phyloP scores from a whole-genome alignment of 2,329 filamentous ascomycete genomes.

The Diaporthe humulicola region DNA sequence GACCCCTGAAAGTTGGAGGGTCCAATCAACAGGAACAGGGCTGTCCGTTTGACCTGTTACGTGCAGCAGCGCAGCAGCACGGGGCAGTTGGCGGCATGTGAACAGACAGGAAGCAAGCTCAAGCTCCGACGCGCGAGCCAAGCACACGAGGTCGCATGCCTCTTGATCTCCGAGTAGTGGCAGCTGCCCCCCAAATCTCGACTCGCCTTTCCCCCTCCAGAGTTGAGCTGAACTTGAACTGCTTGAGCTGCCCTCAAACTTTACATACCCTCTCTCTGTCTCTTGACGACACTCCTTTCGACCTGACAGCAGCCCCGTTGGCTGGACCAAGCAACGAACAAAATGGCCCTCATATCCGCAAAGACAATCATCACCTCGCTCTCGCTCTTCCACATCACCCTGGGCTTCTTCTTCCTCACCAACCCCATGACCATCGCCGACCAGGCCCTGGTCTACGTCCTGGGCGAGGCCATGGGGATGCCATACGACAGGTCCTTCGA shows the following conservation, averaged over 20 bases:
- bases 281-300: not conserved
- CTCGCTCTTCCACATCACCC: constrained; percentile 85
- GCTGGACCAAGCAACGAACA: constrained; percentile 42
- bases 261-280: not conserved
- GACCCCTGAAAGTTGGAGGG: not conserved
- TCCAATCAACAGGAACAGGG: not conserved
- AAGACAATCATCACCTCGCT: constrained; percentile 85
- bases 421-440: constrained; percentile 80
- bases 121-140: constrained; percentile 7
- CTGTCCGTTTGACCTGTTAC: constrained; percentile 4
- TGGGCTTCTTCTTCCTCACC: constrained; percentile 86
- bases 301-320: not conserved
- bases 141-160: constrained; percentile 19
- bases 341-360: constrained; percentile 85
- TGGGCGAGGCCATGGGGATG: constrained; percentile 87
- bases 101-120: not conserved
- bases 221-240: not conserved
- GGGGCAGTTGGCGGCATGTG: constrained; percentile 28
- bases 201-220: not conserved
- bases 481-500: constrained; percentile 77
- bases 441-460: constrained; percentile 83
- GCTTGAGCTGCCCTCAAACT: not conserved
- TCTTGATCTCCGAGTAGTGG: not conserved
- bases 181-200: not conserved
- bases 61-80: constrained; percentile 24